Conservation (phyloP, 108 stramenopile genomes). For the Nannochloropsis oceanica region DNA sequence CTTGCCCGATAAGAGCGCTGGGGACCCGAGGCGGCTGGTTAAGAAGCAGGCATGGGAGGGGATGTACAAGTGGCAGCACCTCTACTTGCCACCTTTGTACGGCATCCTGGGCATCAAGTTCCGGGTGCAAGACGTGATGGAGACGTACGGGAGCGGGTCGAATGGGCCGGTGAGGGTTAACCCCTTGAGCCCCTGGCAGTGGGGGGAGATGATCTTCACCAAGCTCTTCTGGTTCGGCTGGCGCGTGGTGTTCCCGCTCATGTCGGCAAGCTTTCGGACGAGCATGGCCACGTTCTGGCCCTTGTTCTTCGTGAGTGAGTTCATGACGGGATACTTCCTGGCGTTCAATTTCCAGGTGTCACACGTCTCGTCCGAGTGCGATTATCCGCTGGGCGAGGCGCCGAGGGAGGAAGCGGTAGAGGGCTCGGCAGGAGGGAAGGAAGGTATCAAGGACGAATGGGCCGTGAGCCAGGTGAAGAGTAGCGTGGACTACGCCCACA, state of each 20-base stretch:
- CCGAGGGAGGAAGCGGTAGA: not conserved
- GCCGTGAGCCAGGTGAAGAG: slow-evolving; percentile 57
- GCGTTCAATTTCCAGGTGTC: slow-evolving; percentile 11
- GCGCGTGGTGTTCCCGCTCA: slow-evolving; percentile 22
- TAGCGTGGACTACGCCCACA: slow-evolving; percentile 53
- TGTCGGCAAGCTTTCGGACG: not conserved
- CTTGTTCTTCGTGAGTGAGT: slow-evolving; percentile 25
- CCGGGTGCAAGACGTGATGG: slow-evolving; percentile 33
- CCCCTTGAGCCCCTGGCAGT: slow-evolving; percentile 22
- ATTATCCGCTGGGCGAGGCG: slow-evolving; percentile 23
- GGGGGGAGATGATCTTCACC: slow-evolving; percentile 18
- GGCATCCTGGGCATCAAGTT: slow-evolving; percentile 40
- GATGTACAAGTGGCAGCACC: slow-evolving; percentile 34
- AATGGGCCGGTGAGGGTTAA: slow-evolving; percentile 41
- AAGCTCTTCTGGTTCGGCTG: slow-evolving; percentile 24
- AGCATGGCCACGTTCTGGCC: not conserved
- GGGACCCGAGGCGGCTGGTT: slow-evolving; percentile 33
- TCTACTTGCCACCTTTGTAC: slow-evolving; percentile 38
- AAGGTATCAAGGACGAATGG: slow-evolving; percentile 52
- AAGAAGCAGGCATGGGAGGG: slow-evolving; percentile 18
- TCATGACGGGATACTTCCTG: slow-evolving; percentile 11
- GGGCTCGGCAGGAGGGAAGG: not conserved
- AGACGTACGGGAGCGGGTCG: slow-evolving; percentile 6
- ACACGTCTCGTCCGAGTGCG: slow-evolving; percentile 29
- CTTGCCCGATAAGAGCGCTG: slow-evolving; percentile 27